phyloP scores from a whole-genome alignment of 1,284 basidiomycete genomes.

The Neonothopanus nambi region DNA sequence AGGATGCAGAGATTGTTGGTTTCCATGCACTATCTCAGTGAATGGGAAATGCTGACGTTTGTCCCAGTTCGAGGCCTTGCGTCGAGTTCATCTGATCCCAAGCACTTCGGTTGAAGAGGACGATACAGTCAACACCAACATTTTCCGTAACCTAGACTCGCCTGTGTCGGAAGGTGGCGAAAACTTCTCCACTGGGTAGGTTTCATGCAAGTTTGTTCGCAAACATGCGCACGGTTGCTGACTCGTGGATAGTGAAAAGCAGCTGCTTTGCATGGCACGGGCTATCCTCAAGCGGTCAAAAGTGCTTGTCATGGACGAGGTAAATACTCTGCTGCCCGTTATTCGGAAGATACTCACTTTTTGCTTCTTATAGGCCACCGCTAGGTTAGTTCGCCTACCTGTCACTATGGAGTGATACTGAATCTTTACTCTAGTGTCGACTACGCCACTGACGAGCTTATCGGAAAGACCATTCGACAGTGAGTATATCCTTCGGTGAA shows the following conservation, averaged over 20 bases:
- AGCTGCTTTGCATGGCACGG: constrained; percentile 82
- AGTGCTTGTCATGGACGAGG: constrained; percentile 84
- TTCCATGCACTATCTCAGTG: background rate
- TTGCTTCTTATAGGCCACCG: constrained; percentile 52
- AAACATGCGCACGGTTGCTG: constrained; percentile 8
- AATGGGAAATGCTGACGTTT: constrained; percentile 3
- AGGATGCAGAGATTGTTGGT: constrained; percentile 81
- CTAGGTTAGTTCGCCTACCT: constrained; percentile 23
- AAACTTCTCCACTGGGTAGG: constrained; percentile 87
- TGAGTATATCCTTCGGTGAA: constrained; percentile 38
- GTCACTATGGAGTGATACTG: constrained; percentile 7
- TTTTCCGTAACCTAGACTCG: constrained; percentile 86
- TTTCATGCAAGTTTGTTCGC: constrained; percentile 1
- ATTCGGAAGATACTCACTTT: constrained; percentile 6
- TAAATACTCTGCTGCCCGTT: constrained; percentile 34
- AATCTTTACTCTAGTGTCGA: constrained; percentile 49
- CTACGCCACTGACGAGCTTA: constrained; percentile 77
- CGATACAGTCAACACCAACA: constrained; percentile 71
- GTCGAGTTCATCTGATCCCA: constrained; percentile 84
- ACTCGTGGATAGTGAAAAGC: constrained; percentile 61
- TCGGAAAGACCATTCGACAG: constrained; percentile 75
- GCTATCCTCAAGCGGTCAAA: constrained; percentile 78
- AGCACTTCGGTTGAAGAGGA: constrained; percentile 52
- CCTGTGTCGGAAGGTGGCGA: constrained; percentile 88
- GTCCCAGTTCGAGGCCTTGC: constrained; percentile 78